Base-by-base conservation (phyloP, 2,329 filamentous ascomycete species). In the Teratosphaeria pseudoeucalypti region DNA sequence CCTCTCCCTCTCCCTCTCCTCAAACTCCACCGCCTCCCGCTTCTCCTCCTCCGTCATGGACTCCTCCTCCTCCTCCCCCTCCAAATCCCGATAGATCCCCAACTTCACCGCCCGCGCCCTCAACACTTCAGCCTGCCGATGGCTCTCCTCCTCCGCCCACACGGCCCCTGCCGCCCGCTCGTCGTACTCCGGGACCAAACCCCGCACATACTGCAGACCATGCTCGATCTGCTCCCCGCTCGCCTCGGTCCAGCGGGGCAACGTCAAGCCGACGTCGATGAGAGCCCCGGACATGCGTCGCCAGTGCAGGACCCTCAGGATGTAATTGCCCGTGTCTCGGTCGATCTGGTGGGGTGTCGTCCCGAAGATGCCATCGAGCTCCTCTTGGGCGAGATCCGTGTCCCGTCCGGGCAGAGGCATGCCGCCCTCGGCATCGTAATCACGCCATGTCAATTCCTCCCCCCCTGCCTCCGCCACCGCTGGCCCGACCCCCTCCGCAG, bases 221-320 rank as follows among this genome's bases (percentile, higher is more conserved):
- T 63, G 67, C 54, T 68, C 58, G 26, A 71, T 70, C 49, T 69
- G 66, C 26, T 67, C 64, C 23, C 60, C 55, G 1, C 62, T 63
- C 7, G 74, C 66, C 3, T 62, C 62, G 23, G 62, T 67, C 16
- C 62, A 57, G 4, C 52, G 54, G 1, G 71, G 68, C 54, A 74
- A 73, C 14, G 67, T 64, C 34, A 73, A 27, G 9, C 72, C 71
- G 10, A 66, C 58, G 57, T 75, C 72, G 16, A 74, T 73, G 49
- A 75, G 62, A n/a, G 70, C 68, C 2, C 73, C 73, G 6, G 71
- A 73, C 56, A 69, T 60, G 34, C 73, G 64, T 39, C 73, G 65
- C 65, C 71, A 74, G 57, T 75, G 65, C 65, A 74, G 67, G 3
- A 74, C 66, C 16, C 65, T 67, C n/a, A 75, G 58, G 10, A 74